Base-by-base conservation (phyloP, 768 basidiomycete genomes). In the Dioszegia aurantiaca region DNA sequence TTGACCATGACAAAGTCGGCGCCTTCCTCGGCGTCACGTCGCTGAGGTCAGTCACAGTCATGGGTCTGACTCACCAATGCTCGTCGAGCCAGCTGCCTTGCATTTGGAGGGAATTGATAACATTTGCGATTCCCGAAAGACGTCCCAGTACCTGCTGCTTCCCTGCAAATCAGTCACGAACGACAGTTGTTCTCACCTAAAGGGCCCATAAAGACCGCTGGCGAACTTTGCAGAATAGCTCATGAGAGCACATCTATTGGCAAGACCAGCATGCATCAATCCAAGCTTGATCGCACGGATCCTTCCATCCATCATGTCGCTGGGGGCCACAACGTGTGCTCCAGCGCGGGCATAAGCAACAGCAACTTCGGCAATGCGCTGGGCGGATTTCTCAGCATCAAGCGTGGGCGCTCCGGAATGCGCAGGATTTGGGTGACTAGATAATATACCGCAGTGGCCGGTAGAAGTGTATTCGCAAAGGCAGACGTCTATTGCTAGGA, bases 1-100 rank as follows among this genome's bases (percentile, higher is more conserved):
- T 99, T 99, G 74, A 99, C 91, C 93, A 99, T 98, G 74, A 99
- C 85, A 70, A 99, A 89, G 73, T 99, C 95, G 17, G 95, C 95
- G 19, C 95, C 95, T 80, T 98, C 95, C 9, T 72, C 78, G 0
- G 83, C 81, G 75, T 99, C 95, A 36, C 95, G 88, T 81, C 85
- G 80, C 93, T 97, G 69, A 44, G 26, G 21, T 9, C 36, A 46
- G 19, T 9, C 33, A 21, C 17, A n/a, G 26, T 58, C 56, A n/a
- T 43, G 33, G 11, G 12, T 26, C 33, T 11, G 44, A 81, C 89
- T 64, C 70, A 95, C 90, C 53, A 99, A 88, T 0, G 95, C 95
- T 61, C 95, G 84, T 28, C 89, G 83, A 1, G 95, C 95, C 28
- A 98, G 84, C 11, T 93, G 93, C 60, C 88, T 86, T 30, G 84